A percentile compares a stretch with the other conserved stretches of the same genome.
These are phyloP conservation scores for Flaveria sonorensis DNA, from an alignment of 129 eudicot genomes.

Conservation along the genomic window DNA sequence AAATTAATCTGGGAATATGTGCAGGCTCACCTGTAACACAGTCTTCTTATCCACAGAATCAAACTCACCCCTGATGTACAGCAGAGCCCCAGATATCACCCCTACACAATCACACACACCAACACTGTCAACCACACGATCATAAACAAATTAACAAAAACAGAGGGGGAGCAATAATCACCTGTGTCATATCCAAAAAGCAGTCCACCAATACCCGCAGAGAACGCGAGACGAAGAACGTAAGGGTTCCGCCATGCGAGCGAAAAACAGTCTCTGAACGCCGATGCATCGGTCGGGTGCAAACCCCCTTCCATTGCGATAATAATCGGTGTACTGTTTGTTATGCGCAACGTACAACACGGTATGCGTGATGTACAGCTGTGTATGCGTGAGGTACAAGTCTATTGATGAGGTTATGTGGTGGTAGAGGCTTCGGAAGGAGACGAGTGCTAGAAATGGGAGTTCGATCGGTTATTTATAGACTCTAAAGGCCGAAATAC, in stretches of 20 bases:
- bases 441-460: slow-evolving; percentile 27
- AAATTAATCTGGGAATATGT: no score
- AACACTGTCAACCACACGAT: neutral
- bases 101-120: slow-evolving; percentile 42
- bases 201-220: slow-evolving; percentile 86
- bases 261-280: slow-evolving; percentile 60
- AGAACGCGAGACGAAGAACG: slow-evolving; percentile 72
- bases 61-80: slow-evolving; percentile 66
- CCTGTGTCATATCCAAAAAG: slow-evolving; percentile 83
- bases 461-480: slow-evolving; percentile 36
- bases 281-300: slow-evolving; percentile 52
- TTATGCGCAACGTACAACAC: slow-evolving; percentile 6
- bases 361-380: slow-evolving; percentile 8
- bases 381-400: slow-evolving; percentile 15
- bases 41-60: slow-evolving; percentile 61
- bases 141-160: neutral
- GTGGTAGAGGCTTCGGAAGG: neutral
- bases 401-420: neutral
- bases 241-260: slow-evolving; percentile 63
- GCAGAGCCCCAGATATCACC: slow-evolving; percentile 74
- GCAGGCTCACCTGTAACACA: slow-evolving; percentile 47
- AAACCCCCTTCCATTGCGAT: slow-evolving; percentile 57
- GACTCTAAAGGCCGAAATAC: slow-evolving; percentile 8
- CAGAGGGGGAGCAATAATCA: slow-evolving; percentile 1
- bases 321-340: neutral